Conservation (phyloP, 2,329 filamentous ascomycete species). For the Colletotrichum lini region DNA sequence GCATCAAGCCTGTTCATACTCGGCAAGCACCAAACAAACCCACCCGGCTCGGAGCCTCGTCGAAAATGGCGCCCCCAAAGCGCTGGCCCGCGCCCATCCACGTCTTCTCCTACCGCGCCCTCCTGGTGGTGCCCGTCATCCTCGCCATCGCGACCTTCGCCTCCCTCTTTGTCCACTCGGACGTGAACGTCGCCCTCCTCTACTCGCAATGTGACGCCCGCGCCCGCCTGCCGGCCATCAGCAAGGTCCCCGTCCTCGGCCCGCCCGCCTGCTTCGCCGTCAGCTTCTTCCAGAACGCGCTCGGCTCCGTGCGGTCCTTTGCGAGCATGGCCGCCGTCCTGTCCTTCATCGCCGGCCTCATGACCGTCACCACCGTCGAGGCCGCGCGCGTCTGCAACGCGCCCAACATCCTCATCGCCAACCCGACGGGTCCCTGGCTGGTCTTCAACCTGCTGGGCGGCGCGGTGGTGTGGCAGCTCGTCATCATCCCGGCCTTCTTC, state of each 20-base stretch:
- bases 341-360: constrained; percentile 61
- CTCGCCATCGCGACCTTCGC: constrained; percentile 59
- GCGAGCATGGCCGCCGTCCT: constrained; percentile 60
- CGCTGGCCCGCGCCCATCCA: constrained; percentile 63
- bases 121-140: constrained; percentile 65
- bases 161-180: constrained; percentile 61
- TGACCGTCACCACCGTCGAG: constrained; percentile 66
- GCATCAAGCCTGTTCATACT: background rate
- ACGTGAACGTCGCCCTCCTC: constrained; percentile 66
- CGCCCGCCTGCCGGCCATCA: constrained; percentile 60
- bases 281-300: constrained; percentile 63
- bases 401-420: constrained; percentile 53
- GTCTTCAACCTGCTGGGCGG: constrained; percentile 65
- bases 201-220: constrained; percentile 68
- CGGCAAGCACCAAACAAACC: background rate
- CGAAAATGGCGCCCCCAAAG: constrained; percentile 22
- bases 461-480: constrained; percentile 66
- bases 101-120: constrained; percentile 66
- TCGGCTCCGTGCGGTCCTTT: constrained; percentile 57
- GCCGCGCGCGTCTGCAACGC: constrained; percentile 60
- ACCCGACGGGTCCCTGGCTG: constrained; percentile 60
- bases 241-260: constrained; percentile 61
- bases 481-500: constrained; percentile 66
- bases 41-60: background rate
- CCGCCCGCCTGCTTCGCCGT: constrained; percentile 64